Evolutionary conservation across 805 yeast species (phyloP), one percentile per base, ranked within the genome.

Genomic region (Kuraishia ogatae): DNA sequence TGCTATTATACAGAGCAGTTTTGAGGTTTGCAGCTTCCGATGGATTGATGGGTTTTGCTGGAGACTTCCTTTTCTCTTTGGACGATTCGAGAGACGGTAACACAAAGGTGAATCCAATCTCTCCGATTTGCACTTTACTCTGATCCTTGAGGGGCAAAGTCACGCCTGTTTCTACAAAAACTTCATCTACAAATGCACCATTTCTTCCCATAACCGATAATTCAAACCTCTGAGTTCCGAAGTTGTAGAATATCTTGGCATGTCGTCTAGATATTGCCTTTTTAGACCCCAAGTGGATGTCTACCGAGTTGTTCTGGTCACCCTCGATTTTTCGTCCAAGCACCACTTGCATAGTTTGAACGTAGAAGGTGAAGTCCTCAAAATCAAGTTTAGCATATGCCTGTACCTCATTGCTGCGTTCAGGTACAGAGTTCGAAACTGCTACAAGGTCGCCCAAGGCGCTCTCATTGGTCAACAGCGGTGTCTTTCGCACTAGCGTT

Each of bases 131-230:
- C 52, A 94, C 84, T 62, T 87, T 87, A 1, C 92, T 83, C 48
- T 86, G 88, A 69, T 93, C 89, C 22, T 76, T 76, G 51, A 94
- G 73, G 1, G 97, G 97, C 8, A 94, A 91, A 0, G 99, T 94
- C 43, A 89, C 84, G 8, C 97, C 97, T 58, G 87, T 82, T 65
- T 90, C 97, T 6, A 94, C 86, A 68, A 93, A 94, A 39, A 76
- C 76, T 60, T 91, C 97, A 68, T 93, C 94, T 2, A 94, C 96
- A 75, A 94, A 94, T 1, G 97, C 97, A 46, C 99, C 99, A 68
- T 94, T 94, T 62, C 97, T 80, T 20, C 99, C 99, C 61, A 92
- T 76, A 1, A 94, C 91, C 8, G 96, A 85, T 50, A 94, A 73
- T 69, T 94, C 99, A 65, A 94, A 94, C 60, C 96, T 73, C 66